A percentile compares a stretch with the other conserved stretches of the same genome.
phyloP scores from a whole-genome alignment of 495 filamentous ascomycete species.

The Tuber borchii region DNA sequence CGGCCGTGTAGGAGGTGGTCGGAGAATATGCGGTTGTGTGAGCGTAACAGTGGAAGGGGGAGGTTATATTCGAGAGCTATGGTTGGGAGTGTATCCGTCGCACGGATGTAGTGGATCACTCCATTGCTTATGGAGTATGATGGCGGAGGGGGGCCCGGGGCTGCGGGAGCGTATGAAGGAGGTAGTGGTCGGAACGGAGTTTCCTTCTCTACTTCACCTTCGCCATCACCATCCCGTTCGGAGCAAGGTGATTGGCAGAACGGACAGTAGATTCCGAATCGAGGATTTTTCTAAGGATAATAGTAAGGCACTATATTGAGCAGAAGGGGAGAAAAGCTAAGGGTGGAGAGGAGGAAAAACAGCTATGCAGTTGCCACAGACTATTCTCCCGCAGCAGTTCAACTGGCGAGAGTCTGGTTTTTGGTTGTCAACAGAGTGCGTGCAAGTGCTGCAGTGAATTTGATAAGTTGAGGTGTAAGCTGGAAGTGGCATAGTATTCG shows the following conservation, averaged over 20 bases:
- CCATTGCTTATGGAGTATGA: slow-evolving; percentile 41
- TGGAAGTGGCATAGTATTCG: slow-evolving; percentile 16
- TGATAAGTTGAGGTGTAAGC: slow-evolving; percentile 18
- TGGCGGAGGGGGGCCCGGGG: slow-evolving; percentile 30
- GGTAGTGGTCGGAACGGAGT: slow-evolving; percentile 35
- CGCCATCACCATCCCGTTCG: slow-evolving; percentile 20
- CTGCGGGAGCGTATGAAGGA: slow-evolving; percentile 45
- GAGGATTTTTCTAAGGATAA: slow-evolving; percentile 53
- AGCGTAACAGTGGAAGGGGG: slow-evolving; percentile 51
- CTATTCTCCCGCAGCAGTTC: slow-evolving; percentile 59
- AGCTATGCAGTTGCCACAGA: slow-evolving; percentile 62
- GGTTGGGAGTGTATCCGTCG: slow-evolving; percentile 56
- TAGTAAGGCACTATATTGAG: slow-evolving; percentile 7
- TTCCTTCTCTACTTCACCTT: slow-evolving; percentile 26
- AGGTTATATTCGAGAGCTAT: slow-evolving; percentile 63
- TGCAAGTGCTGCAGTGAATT: slow-evolving; percentile 28
- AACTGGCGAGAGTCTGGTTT: slow-evolving; percentile 48
- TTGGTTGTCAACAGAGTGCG: background rate
- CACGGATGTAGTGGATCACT: slow-evolving; percentile 61
- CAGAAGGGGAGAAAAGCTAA: slow-evolving; percentile 6
- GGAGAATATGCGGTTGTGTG: slow-evolving; percentile 56
- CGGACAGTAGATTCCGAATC: slow-evolving; percentile 64
- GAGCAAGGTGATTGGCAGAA: slow-evolving; percentile 45
- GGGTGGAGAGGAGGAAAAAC: slow-evolving; percentile 43
- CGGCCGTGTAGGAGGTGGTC: slow-evolving; percentile 62